Conservation (phyloP, 805 yeast genomes). For the Teunomyces cretensis region DNA sequence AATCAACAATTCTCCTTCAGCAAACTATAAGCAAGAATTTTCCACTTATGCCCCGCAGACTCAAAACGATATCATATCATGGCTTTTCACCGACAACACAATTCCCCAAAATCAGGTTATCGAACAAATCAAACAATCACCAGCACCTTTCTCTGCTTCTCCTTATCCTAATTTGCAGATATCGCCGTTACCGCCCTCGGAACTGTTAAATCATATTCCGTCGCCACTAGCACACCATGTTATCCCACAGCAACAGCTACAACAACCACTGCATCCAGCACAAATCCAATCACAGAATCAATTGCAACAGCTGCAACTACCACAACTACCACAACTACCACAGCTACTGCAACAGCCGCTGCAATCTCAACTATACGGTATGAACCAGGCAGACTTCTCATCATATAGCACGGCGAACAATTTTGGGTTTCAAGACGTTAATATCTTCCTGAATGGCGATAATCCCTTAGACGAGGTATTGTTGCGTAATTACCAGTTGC, state of each 20-base stretch:
- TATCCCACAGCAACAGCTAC: not conserved
- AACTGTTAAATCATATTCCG: not conserved
- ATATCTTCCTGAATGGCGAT: constrained; percentile 34
- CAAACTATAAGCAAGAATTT: not conserved
- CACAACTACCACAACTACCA: not conserved
- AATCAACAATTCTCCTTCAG: not conserved
- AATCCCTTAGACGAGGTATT: constrained; percentile 42
- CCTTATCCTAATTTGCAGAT: not conserved
- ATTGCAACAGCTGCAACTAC: not conserved
- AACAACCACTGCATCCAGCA: not conserved
- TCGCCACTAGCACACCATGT: not conserved
- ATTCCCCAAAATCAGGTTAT: not conserved
- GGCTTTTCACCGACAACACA: constrained; percentile 34
- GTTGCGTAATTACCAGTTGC: constrained; percentile 11
- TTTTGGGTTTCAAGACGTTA: constrained; percentile 35
- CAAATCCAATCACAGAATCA: not conserved
- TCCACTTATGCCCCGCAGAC: constrained; percentile 20
- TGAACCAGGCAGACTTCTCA: not conserved
- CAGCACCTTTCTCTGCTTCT: not conserved
- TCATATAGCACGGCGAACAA: constrained; percentile 1
- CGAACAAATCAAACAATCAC: not conserved
- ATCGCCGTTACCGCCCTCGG: not conserved
- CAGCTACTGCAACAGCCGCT: not conserved
- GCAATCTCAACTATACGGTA: not conserved
- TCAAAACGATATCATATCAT: constrained; percentile 39